Evolutionary conservation across 1,284 basidiomycete genomes (phyloP).

Genomic region (Ganoderma boninense): DNA sequence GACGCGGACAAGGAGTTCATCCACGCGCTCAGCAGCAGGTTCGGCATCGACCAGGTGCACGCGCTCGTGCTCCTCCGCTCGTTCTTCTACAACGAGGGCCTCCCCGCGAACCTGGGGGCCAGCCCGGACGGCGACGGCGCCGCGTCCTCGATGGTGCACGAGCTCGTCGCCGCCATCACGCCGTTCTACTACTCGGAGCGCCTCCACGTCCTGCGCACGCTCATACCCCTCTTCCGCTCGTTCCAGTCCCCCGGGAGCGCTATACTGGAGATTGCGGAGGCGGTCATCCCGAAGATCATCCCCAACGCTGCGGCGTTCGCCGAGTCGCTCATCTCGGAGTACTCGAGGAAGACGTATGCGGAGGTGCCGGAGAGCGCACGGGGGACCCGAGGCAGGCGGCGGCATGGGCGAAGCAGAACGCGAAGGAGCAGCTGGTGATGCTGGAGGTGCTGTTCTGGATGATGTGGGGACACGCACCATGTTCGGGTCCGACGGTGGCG

Average conservation of each 20-base stretch:
- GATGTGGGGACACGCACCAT: conserved; percentile 81
- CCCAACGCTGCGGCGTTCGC: conserved; percentile 69
- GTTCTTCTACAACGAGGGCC: conserved; percentile 82
- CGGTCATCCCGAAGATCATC: conserved; percentile 66
- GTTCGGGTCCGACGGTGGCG: conserved; percentile 68
- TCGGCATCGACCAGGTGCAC: conserved; percentile 81
- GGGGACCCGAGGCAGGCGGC: conserved; percentile 69
- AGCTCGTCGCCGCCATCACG: conserved; percentile 75
- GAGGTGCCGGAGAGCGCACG: conserved; percentile 60
- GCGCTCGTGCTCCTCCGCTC: conserved; percentile 77
- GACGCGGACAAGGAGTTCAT: conserved; percentile 73
- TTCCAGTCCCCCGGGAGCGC: conserved; percentile 63
- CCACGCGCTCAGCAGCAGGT: conserved; percentile 72
- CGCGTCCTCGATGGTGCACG: conserved; percentile 53
- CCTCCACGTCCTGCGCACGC: conserved; percentile 68
- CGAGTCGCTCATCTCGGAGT: conserved; percentile 63
- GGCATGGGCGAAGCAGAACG: conserved; percentile 82
- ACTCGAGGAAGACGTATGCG: conserved; percentile 61
- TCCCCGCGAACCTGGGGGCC: conserved; percentile 56
- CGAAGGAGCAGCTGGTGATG: conserved; percentile 81
- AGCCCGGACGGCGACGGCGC: conserved; percentile 52
- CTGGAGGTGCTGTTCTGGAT: conserved; percentile 88
- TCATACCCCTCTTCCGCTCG: conserved; percentile 72
- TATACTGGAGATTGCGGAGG: conserved; percentile 60
- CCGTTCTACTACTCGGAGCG: conserved; percentile 85